phyloP scores from a whole-genome alignment of 2,329 filamentous ascomycete species.

The Fusarium nodosum region DNA sequence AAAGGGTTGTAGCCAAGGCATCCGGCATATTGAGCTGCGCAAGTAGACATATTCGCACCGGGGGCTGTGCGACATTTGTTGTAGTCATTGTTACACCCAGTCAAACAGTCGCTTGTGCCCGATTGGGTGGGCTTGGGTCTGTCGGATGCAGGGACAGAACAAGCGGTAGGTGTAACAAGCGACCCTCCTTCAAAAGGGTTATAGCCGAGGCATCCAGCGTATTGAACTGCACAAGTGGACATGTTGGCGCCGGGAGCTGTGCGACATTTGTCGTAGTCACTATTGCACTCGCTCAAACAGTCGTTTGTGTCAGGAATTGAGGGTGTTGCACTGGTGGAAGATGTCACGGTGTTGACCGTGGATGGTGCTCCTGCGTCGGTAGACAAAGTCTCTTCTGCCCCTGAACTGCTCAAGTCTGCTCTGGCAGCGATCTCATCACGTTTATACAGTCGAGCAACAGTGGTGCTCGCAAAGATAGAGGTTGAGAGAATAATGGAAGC shows the following conservation, averaged over 20 bases:
- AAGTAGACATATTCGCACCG: conserved; percentile 10
- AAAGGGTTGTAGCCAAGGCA: conserved; percentile 28
- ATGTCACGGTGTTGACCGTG: not conserved
- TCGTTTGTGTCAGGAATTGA: conserved; percentile 12
- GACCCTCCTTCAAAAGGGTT: conserved; percentile 22
- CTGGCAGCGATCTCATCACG: not conserved
- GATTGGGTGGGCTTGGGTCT: not conserved
- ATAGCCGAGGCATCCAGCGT: conserved; percentile 14
- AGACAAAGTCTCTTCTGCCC: not conserved
- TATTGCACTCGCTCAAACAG: conserved; percentile 6
- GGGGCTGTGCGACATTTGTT: conserved; percentile 8
- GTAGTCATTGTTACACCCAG: conserved; percentile 4
- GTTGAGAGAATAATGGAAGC: not conserved
- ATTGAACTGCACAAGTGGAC: conserved; percentile 11
- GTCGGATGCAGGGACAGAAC: conserved; percentile 3
- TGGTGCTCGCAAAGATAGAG: fast-evolving
- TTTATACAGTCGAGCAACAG: not conserved
- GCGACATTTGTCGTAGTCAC: conserved; percentile 7
- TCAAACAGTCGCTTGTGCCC: conserved; percentile 10
- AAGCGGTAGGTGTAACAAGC: conserved; percentile 11
- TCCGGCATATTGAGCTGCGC: conserved; percentile 11
- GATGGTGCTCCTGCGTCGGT: not conserved
- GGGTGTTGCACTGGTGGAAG: not conserved
- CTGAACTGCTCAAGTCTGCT: not conserved
- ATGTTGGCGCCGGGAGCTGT: conserved; percentile 7